These are phyloP conservation scores for Suillus spraguei DNA, from an alignment of 768 basidiomycete species.

Conservation along the genomic window DNA sequence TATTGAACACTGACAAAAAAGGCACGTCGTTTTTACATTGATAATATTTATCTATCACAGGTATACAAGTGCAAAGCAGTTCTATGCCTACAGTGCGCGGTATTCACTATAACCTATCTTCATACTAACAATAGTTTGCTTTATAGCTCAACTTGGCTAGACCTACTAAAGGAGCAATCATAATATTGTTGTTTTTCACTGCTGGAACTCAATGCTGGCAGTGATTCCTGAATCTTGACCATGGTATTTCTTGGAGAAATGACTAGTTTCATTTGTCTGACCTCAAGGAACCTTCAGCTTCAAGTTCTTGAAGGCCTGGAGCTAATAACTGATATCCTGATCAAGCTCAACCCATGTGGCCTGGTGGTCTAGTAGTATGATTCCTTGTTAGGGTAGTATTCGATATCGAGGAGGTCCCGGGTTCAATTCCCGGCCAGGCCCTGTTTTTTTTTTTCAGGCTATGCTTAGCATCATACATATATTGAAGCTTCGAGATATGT, in stretches of 20 bases:
- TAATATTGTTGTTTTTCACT: background rate
- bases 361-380: constrained; percentile 69
- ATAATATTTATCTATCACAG: no score
- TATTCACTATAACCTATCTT: no score
- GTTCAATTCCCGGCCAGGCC: constrained; percentile 88
- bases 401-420: constrained; percentile 73
- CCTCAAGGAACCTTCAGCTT: background rate
- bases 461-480: no score
- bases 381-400: constrained; percentile 56
- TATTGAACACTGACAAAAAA: no score
- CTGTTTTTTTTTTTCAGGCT: no score
- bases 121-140: no score
- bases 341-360: constrained; percentile 28
- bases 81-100: no score
- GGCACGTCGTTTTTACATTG: no score
- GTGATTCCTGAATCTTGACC: constrained; percentile 1
- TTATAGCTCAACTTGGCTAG: no score
- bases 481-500: no score
- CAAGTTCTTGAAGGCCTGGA: background rate
- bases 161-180: no score
- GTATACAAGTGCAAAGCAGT: no score
- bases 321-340: background rate
- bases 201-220: background rate
- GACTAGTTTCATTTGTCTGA: background rate
- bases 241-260: background rate